Percentiles rank a stretch among this genome's conserved stretches.
These are phyloP conservation scores for Byssothecium circinans DNA, from an alignment of 2,329 filamentous ascomycete species.

Conservation along the genomic window DNA sequence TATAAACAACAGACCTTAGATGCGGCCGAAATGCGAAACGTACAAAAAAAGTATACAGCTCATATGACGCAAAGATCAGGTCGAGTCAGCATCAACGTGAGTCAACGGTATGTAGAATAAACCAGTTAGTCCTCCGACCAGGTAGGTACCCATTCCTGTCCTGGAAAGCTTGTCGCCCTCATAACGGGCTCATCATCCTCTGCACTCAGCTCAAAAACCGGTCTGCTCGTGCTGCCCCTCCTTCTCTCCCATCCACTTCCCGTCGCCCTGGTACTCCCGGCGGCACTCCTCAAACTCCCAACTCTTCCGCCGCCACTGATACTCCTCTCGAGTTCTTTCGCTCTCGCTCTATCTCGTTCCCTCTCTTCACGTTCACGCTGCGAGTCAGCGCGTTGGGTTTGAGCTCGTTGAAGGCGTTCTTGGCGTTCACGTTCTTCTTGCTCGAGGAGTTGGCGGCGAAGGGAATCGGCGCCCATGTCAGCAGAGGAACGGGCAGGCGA, in stretches of 20 bases:
- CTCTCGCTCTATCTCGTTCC: constrained; percentile 34
- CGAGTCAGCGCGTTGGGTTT: constrained; percentile 28
- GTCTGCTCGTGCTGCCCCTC: constrained; percentile 22
- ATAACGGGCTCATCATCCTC: constrained; percentile 58
- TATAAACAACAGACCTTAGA: not conserved
- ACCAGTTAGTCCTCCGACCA: constrained; percentile 41
- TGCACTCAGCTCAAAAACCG: constrained; percentile 38
- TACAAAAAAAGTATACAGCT: not conserved
- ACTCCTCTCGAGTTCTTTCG: constrained; percentile 39
- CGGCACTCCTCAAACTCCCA: constrained; percentile 34
- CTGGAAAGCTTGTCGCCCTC: constrained; percentile 69
- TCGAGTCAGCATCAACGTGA: no score
- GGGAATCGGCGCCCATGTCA: constrained; percentile 42
- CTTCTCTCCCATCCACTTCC: constrained; percentile 32
- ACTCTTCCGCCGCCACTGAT: constrained; percentile 36
- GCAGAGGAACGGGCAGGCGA: constrained; percentile 38
- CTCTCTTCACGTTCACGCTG: constrained; percentile 31
- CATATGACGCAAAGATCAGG: not conserved
- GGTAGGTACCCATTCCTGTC: constrained; percentile 68
- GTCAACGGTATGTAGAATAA: no score
- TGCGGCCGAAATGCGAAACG: not conserved
- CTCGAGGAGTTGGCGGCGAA: constrained; percentile 38
- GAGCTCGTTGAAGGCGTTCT: constrained; percentile 33
- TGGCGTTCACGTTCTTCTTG: constrained; percentile 37
- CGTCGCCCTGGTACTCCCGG: constrained; percentile 28